These are phyloP conservation scores for Yamadazyma friedrichii DNA, from an alignment of 1,139 yeast species.

Conservation along the genomic window DNA sequence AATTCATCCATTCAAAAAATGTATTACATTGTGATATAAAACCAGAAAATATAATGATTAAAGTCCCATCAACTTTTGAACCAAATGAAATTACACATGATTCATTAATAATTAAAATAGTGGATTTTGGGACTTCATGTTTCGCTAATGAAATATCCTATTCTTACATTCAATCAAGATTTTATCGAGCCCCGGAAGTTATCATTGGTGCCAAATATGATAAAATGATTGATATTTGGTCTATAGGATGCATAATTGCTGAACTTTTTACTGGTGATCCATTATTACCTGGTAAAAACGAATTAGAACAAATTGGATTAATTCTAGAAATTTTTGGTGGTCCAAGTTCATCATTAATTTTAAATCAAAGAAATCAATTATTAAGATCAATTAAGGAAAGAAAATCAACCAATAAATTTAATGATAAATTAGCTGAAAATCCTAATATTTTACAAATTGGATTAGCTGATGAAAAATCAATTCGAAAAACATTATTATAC, in stretches of 20 bases:
- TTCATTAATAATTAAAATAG: conserved; percentile 46
- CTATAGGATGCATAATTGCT: conserved; percentile 66
- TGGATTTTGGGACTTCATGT: conserved; percentile 68
- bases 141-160: conserved; percentile 44
- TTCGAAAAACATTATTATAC: conserved; percentile 32
- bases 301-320: conserved; percentile 60
- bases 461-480: conserved; percentile 23
- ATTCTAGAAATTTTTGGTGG: conserved; percentile 63
- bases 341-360: conserved; percentile 41
- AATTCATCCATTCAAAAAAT: conserved; percentile 56
- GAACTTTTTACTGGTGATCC: conserved; percentile 70
- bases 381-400: conserved; percentile 18
- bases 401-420: conserved; percentile 15
- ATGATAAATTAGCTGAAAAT: conserved; percentile 9
- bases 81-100: conserved; percentile 11
- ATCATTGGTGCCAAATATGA: conserved; percentile 75
- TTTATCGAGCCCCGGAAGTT: conserved; percentile 77
- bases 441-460: conserved; percentile 11
- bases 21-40: conserved; percentile 89
- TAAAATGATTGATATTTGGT: conserved; percentile 76
- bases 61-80: conserved; percentile 26
- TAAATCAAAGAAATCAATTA: conserved; percentile 23
- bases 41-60: conserved; percentile 78
- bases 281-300: conserved; percentile 68
- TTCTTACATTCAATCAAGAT: conserved; percentile 64